Evolutionary conservation across 371 early-diverging fungal species (phyloP).

Genomic region (Lichtheimia ornata): DNA sequence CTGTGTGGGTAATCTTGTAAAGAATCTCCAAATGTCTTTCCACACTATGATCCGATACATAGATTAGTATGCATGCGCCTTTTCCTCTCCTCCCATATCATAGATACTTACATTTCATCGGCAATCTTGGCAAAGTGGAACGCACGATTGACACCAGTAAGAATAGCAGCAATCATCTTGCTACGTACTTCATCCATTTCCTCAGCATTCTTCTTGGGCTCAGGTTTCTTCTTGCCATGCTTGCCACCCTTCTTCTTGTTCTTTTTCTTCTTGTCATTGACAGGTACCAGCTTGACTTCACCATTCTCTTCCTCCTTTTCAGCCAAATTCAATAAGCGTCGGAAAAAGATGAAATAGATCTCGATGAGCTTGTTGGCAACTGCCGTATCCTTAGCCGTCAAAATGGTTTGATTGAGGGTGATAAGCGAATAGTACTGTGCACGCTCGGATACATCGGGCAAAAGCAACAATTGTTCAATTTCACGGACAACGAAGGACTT

Average conservation of each 20-base stretch:
- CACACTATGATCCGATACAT: slow-evolving; percentile 30
- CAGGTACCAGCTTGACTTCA: slow-evolving; percentile 49
- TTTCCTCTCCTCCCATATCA: not conserved
- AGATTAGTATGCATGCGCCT: not conserved
- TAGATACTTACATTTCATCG: slow-evolving; percentile 61
- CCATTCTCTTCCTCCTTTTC: slow-evolving; percentile 38
- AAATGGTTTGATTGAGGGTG: slow-evolving; percentile 89
- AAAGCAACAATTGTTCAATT: slow-evolving; percentile 82
- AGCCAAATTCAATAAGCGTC: slow-evolving; percentile 64
- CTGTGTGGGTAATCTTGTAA: slow-evolving; percentile 85
- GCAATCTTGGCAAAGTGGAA: slow-evolving; percentile 89
- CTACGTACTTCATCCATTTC: slow-evolving; percentile 68
- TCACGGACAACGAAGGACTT: slow-evolving; percentile 84
- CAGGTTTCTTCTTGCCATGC: slow-evolving; percentile 42
- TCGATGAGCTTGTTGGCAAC: slow-evolving; percentile 85
- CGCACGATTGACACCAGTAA: slow-evolving; percentile 96
- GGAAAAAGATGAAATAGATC: slow-evolving; percentile 90
- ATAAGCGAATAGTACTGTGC: slow-evolving; percentile 89
- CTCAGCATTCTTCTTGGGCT: slow-evolving; percentile 44
- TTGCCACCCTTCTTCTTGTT: slow-evolving; percentile 42
- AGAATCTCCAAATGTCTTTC: slow-evolving; percentile 83
- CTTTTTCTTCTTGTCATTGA: slow-evolving; percentile 45
- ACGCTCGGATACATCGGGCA: slow-evolving; percentile 68
- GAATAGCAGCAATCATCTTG: slow-evolving; percentile 88
- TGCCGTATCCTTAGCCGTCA: slow-evolving; percentile 69